phyloP scores from a whole-genome alignment of 208 protist species.

The Leishmania amazonensis region DNA sequence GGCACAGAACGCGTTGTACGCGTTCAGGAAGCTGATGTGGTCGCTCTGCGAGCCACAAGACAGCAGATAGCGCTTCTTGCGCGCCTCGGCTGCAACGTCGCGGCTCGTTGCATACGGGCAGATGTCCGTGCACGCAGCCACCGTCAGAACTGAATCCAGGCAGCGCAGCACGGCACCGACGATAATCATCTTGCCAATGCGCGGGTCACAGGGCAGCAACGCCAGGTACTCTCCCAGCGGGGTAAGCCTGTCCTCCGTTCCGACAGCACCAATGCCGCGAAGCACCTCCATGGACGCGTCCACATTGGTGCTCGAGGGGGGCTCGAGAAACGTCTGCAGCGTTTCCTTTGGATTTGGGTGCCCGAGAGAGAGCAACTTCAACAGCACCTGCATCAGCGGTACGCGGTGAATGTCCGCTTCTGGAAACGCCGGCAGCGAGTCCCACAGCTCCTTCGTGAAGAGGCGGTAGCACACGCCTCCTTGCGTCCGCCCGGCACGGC shows the following conservation, averaged over 20 bases:
- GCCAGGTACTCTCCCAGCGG: conserved; percentile 87
- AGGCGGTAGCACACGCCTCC: conserved; percentile 98
- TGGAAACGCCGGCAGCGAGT: conserved; percentile 67
- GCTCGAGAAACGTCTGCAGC: conserved; percentile 84
- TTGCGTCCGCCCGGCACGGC: conserved; percentile 98
- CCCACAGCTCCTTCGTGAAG: conserved; percentile 86
- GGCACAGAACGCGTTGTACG: conserved; percentile 80
- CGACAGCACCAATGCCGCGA: conserved; percentile 65
- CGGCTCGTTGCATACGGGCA: conserved; percentile 67
- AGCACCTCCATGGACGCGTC: conserved; percentile 62
- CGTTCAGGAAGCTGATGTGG: conserved; percentile 84
- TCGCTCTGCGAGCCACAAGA: conserved; percentile 76
- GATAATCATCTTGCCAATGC: conserved; percentile 95
- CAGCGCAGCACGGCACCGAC: conserved; percentile 92
- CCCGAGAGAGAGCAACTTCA: conserved; percentile 84
- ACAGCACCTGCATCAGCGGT: conserved; percentile 93
- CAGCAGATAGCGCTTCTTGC: conserved; percentile 56
- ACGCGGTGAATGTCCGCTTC: conserved; percentile 94
- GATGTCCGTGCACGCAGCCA: conserved; percentile 89
- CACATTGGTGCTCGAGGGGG: conserved; percentile 64
- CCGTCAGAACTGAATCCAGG: conserved; percentile 94
- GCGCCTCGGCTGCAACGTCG: conserved; percentile 45
- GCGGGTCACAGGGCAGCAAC: conserved; percentile 85
- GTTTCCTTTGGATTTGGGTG: conserved; percentile 56
- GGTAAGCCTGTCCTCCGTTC: conserved; percentile 61